These are phyloP conservation scores for Penicillium palitans DNA, from an alignment of 2,329 filamentous ascomycete species.

Conservation along the genomic window DNA sequence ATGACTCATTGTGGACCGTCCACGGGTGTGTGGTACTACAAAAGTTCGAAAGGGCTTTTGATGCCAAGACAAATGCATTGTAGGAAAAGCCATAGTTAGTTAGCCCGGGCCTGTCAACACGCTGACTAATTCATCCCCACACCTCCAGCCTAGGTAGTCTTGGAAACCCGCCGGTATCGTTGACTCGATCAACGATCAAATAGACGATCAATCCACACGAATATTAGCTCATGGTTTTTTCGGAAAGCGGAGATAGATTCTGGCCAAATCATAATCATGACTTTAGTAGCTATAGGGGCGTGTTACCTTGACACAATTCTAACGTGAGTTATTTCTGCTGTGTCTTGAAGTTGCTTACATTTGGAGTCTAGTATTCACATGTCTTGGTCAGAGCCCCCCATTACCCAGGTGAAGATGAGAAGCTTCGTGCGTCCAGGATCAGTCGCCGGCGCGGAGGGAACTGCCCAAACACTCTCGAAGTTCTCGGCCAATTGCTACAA, in stretches of 20 bases:
- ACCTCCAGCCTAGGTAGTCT: not conserved
- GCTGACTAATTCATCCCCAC: not conserved
- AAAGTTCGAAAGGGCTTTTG: not conserved
- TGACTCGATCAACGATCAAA: not conserved
- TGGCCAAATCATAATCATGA: slow-evolving; percentile 36
- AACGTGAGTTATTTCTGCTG: slow-evolving; percentile 47
- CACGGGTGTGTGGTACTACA: not conserved
- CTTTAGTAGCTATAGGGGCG: slow-evolving; percentile 65
- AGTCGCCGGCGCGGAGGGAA: slow-evolving; percentile 69
- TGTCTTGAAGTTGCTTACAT: not conserved
- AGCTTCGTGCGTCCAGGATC: slow-evolving; percentile 64
- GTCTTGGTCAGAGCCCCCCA: slow-evolving; percentile 42
- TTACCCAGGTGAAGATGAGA: slow-evolving; percentile 70
- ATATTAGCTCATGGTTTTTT: not conserved
- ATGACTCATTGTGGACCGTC: not conserved
- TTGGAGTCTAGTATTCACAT: not conserved
- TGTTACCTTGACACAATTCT: slow-evolving; percentile 72
- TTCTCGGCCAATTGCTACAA: slow-evolving; percentile 63
- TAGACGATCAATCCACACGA: not conserved
- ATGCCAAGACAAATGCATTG: not conserved
- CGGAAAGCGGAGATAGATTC: not conserved
- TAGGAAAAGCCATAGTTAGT: no score
- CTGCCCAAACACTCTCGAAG: slow-evolving; percentile 69
- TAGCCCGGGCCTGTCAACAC: no score
- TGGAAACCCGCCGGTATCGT: not conserved